Evolutionary conservation across 2,329 filamentous ascomycete species (phyloP), one percentile per base, ranked within the genome.

Genomic region (Cercospora sp.): DNA sequence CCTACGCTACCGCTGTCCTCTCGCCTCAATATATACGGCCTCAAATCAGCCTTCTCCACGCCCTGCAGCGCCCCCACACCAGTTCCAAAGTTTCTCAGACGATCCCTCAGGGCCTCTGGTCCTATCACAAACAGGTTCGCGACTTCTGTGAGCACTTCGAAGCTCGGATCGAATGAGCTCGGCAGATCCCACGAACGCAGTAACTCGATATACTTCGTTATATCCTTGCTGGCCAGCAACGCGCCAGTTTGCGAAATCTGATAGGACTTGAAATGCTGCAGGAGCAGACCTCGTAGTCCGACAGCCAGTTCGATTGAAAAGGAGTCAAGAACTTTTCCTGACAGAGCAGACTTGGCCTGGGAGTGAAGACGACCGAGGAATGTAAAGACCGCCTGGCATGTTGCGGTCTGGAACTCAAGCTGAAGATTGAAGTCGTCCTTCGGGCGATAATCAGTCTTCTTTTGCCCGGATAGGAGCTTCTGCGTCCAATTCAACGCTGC

Each of bases 61-160:
- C 78, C 79, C 20, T 75, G 77, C 69, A 76, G 70, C 53, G 70
- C 81, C 26, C 80, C 81, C 13, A 39, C 75, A 68, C 73, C 74
- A 55, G 73, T 73, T 13, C 77, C 76, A 26, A 81, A 80, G 45
- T 81, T 82, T 69, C 81, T 80, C 65, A 86, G 74, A 57, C 84
- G 77, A 75, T 86, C 84, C 71, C 82, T 80, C 71, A 87, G 71
- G 28, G 84, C 84, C 69, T 85, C 83, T 0, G 83, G 83, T 2
- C 93, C 92, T 75, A 99, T 92, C 71, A 99, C 96, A 78, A 99
- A 99, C 63, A 99, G 82, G 76, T 94, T 97, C 10, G 94, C 94
- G 67, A 99, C 93, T 83, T 99, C 95, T 28, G 93, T 90, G 68
- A 99, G 81, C 57, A 97, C 87, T 81, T 99, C 94, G 72, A 97